Evolutionary conservation across 768 basidiomycete genomes (phyloP), one percentile per base, ranked within the genome.

Genomic region (Termitomyces titanicus): DNA sequence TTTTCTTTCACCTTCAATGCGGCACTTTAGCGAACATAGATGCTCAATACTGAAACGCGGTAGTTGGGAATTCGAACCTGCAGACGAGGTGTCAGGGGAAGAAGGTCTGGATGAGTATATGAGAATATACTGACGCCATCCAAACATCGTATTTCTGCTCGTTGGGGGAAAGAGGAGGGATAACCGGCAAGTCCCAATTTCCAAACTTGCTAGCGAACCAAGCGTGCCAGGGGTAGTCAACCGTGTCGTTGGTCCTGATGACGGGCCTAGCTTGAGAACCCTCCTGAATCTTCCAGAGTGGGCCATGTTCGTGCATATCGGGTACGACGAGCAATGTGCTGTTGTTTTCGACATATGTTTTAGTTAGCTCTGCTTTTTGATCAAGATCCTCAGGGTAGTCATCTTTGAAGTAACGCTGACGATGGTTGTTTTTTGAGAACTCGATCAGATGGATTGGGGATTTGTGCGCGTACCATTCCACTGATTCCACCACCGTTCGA

Each of bases 111-210:
- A 15, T 11, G 4, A 22, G 9, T 3, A 9, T 3, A 29, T 29
- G 29, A 4, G 9, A 47, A 47, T n/a, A 47, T 11, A 47, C 45
- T 31, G 12, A 47, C 45, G 45, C 45, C 45, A 47, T 47, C 45
- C 45, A 47, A 31, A 47, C 45, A 47, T 47, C 45, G 31, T 13
- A 47, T 47, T 47, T 47, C 45, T 47, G 45, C 31, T 47, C n/a
- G 6, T 20, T 17, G 29, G 45, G 20, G 6, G 45, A 13, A 20
- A 47, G 45, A 33, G 45, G 31, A 20, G 45, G 45, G 13, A 47
- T 8, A 15, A 47, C 33, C n/a, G 45, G 45, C 45, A 47, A 33
- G 12, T 29, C 20, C 29, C 29, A 47, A 20, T 47, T 18, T 13
- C 45, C 45, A 12, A 47, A 47, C 7, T 12, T 47, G 18, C 45